Base-by-base conservation (phyloP, 352 stramenopile genomes). In the Phytophthora rubi region DNA sequence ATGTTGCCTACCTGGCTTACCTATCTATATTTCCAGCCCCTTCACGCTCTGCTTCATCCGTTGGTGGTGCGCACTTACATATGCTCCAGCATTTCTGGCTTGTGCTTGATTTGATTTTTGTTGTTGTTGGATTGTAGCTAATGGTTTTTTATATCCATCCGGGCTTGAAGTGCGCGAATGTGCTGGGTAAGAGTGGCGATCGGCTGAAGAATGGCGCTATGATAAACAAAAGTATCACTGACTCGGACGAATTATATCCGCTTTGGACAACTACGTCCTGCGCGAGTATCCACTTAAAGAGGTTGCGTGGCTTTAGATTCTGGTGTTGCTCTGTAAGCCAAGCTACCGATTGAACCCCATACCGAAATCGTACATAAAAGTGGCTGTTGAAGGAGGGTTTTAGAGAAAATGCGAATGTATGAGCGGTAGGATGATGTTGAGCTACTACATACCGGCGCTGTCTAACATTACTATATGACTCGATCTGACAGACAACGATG, bases 161-260 rank as follows among this genome's bases (percentile, higher is more conserved):
- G 5, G 90, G 90, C 4, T 95, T 87, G 0, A 88, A 97, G 62
- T 83, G 90, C 39, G 88, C 87, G 0, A 89, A 94, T 42, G 83
- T 86, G 2, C 93, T 83, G 0, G 90, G 86, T 0, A 96, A 90
- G 9, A 93, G 80, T 30, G 92, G 92, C 6, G 89, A 97, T 15
- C 85, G 92, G 2, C 75, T 98, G 45, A 97, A 97, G 71, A 90
- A 98, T 75, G 91, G 91, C 12, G 87, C 89, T 8, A 97, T 95
- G 87, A 97, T 98, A 71, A 98, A 97, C 80, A 94, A 96, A 65
- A 97, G 89, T 21, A 79, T 98, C 49, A 95, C 89, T 23, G 97
- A 6, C 85, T 97, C 3, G 92, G 92, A 10, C 80, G 90, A 9
- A 90, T 97, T 42, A 97, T 98, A 48, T 93, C 85, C n/a, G 83